phyloP scores from a whole-genome alignment of 2,329 filamentous ascomycete species.

The Aspergillus niger region DNA sequence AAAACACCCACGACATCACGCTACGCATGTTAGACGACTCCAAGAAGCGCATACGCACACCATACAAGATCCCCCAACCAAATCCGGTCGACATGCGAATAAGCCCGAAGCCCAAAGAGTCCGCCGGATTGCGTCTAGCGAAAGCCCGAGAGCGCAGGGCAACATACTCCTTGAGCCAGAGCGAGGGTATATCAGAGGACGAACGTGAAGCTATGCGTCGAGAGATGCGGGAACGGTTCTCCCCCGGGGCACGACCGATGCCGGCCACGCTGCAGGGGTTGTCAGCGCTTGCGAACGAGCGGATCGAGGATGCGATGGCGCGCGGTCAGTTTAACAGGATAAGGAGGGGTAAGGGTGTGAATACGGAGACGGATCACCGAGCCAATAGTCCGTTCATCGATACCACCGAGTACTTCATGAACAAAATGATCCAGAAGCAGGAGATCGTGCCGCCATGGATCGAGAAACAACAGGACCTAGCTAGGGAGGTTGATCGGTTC shows the following conservation, averaged over 20 bases:
- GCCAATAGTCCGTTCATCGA: slow-evolving; percentile 88
- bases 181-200: slow-evolving; percentile 63
- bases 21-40: slow-evolving; percentile 75
- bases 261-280: slow-evolving; percentile 78
- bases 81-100: slow-evolving; percentile 50
- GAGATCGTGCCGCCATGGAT: slow-evolving; percentile 98
- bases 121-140: slow-evolving; percentile 55
- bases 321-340: slow-evolving; percentile 88
- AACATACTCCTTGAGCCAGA: slow-evolving; percentile 56
- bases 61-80: slow-evolving; percentile 44
- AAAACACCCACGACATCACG: slow-evolving; percentile 72
- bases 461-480: slow-evolving; percentile 92
- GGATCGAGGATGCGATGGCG: slow-evolving; percentile 91
- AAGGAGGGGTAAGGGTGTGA: slow-evolving; percentile 72
- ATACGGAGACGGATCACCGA: slow-evolving; percentile 70
- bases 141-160: slow-evolving; percentile 61
- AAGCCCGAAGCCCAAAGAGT: slow-evolving; percentile 44
- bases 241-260: slow-evolving; percentile 69
- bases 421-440: slow-evolving; percentile 96
- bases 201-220: slow-evolving; percentile 72
- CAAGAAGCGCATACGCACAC: slow-evolving; percentile 57
- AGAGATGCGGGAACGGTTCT: slow-evolving; percentile 79
- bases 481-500: slow-evolving; percentile 69
- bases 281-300: slow-evolving; percentile 80
- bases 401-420: slow-evolving; percentile 97